Conservation (phyloP, 306 rosid genomes). For the Cyclanthera cordifolia region DNA sequence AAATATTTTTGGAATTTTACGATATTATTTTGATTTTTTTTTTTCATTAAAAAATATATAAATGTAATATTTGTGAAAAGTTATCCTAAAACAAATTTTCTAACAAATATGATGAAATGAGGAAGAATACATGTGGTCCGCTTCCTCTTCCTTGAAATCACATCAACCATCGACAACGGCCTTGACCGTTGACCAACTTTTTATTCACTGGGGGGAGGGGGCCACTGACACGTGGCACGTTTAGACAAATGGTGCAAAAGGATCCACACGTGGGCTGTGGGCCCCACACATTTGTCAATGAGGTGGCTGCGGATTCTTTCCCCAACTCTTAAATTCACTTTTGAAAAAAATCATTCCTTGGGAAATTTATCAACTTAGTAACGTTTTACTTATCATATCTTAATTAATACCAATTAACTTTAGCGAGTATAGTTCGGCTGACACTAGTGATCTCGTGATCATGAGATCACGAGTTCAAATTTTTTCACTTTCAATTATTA, state of each 20-base stretch:
- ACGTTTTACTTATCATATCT: too few species aligned
- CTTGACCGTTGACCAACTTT: conserved; percentile 12
- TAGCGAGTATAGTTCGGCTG: too few species aligned
- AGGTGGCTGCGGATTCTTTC: conserved; percentile 11
- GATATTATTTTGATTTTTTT: too few species aligned
- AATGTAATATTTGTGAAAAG: too few species aligned
- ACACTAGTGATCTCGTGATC: too few species aligned
- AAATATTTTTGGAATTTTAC: too few species aligned
- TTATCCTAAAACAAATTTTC: background rate
- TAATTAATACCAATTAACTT: too few species aligned
- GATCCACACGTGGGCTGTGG: conserved; percentile 10
- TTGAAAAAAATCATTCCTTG: too few species aligned
- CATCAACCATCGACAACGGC: background rate
- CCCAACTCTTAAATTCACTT: background rate
- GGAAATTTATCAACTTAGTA: too few species aligned
- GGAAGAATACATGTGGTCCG: background rate
- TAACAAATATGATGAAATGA: background rate
- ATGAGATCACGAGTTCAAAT: too few species aligned
- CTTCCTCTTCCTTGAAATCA: background rate
- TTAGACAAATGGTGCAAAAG: background rate
- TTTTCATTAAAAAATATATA: too few species aligned
- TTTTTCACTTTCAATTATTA: too few species aligned
- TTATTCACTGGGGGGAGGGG: background rate
- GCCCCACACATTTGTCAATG: background rate
- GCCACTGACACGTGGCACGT: background rate